Evolutionary conservation across 352 stramenopile genomes (phyloP), one percentile per base, ranked within the genome.

Genomic region (Peronospora belbahrii): DNA sequence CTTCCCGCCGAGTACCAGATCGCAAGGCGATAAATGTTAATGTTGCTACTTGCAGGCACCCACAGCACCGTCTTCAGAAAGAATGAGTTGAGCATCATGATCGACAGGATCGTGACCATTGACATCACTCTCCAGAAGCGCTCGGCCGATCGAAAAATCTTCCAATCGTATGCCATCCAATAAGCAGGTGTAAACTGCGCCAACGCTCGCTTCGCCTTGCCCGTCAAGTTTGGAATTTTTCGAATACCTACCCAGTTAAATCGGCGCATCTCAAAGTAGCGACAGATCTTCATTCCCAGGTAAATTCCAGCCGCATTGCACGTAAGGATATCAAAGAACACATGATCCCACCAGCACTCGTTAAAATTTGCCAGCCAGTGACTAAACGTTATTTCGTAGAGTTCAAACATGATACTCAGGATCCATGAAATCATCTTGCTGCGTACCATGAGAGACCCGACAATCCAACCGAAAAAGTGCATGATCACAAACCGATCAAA

Each of bases 11-110:
- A 85, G 62, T 91, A 91, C 78, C 80, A 91, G 18, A 92, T 76
- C 0, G 56, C 44, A 20, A 95, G 62, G 22, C 83, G 78, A 42
- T 77, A 85, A 8, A 91, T 70, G 48, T 95, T 95, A 22, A 93
- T 60, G 40, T 67, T 74, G 46, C 74, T 90, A 32, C 78, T 89
- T 15, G 79, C 73, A 24, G 83, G 83, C 34, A 96, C 81, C 70
- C 88, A 94, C 13, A 96, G 67, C 59, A 94, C 84, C 19, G 88
- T 94, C 73, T 96, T 94, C 42, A 97, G 77, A 72, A 97, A 96
- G 66, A 97, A 97, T 57, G 89, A 96, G 70, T 97, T 97, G 47
- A 97, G 75, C 84, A 97, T 94, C 67, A 95, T 95, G 42, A 95
- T 61, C 23, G 95, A 91, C 15, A 96, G 65, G 35, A 96, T 88